Conservation (phyloP, 2,329 filamentous ascomycete genomes). For the Colletotrichum paranaense region DNA sequence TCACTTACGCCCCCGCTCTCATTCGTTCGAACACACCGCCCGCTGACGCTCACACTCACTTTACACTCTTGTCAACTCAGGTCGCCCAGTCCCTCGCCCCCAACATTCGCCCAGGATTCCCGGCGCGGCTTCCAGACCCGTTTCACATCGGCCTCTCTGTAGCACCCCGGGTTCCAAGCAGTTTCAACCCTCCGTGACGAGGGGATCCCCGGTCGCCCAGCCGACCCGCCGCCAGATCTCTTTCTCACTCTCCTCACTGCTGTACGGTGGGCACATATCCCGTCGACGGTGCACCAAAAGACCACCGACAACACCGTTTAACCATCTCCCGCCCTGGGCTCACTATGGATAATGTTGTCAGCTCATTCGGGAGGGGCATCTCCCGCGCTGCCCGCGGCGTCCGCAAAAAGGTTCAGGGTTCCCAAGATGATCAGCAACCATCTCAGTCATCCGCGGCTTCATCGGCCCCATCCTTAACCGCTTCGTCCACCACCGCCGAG, state of each 20-base stretch:
- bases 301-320: neutral
- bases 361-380: conserved; percentile 31
- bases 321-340: conserved; percentile 13
- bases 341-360: conserved; percentile 30
- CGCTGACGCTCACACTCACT: neutral
- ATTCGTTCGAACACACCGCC: neutral
- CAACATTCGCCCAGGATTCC: conserved; percentile 21
- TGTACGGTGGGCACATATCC: neutral
- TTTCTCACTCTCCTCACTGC: neutral
- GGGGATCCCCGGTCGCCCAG: conserved; percentile 31
- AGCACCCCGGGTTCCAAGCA: conserved; percentile 35
- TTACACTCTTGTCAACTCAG: conserved; percentile 10
- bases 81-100: conserved; percentile 11
- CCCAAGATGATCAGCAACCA: conserved; percentile 6
- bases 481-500: conserved; percentile 30
- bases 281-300: neutral
- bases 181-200: conserved; percentile 32
- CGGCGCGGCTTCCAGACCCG: conserved; percentile 15
- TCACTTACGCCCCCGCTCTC: neutral
- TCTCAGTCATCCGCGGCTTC: conserved; percentile 13
- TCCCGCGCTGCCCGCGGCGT: conserved; percentile 29
- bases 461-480: conserved; percentile 30
- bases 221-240: neutral
- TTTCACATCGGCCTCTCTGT: conserved; percentile 33
- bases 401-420: conserved; percentile 22